A percentile compares a stretch with the other conserved stretches of the same genome.
Conservation (phyloP, 2,329 filamentous ascomycete genomes). For the Trichophyton simii region DNA sequence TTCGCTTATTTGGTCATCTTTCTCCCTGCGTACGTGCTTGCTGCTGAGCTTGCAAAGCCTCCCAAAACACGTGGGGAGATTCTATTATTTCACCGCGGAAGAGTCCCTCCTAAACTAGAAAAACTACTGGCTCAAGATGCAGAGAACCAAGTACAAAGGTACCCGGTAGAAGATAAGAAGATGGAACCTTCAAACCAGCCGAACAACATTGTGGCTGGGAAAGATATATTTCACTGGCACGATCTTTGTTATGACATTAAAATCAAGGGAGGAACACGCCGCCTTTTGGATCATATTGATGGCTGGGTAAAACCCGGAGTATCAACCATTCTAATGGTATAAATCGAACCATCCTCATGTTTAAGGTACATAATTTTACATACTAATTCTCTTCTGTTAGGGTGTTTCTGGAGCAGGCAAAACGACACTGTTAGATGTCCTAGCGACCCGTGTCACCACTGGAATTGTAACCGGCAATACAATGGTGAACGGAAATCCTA, state of each 20-base stretch:
- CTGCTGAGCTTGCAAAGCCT: slow-evolving; percentile 49
- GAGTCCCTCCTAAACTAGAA: slow-evolving; percentile 22
- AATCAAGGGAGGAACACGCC: slow-evolving; percentile 62
- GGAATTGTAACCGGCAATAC: slow-evolving; percentile 80
- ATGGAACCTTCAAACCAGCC: background rate
- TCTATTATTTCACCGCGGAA: slow-evolving; percentile 56
- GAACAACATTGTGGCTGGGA: slow-evolving; percentile 28
- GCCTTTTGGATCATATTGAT: slow-evolving; percentile 73
- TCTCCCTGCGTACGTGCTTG: slow-evolving; percentile 47
- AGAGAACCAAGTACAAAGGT: slow-evolving; percentile 17
- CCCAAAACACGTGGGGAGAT: slow-evolving; percentile 67
- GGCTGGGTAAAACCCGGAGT: slow-evolving; percentile 92
- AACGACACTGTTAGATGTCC: slow-evolving; percentile 73
- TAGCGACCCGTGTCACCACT: slow-evolving; percentile 76
- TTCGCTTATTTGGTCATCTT: slow-evolving; percentile 52
- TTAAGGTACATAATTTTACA: too few species aligned
- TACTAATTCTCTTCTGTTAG: slow-evolving; percentile 15
- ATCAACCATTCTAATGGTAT: slow-evolving; percentile 70
- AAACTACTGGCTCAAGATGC: slow-evolving; percentile 14
- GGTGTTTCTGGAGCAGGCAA: slow-evolving; percentile 82
- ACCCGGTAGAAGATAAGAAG: slow-evolving; percentile 26
- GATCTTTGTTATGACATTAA: slow-evolving; percentile 70
- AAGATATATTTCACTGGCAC: slow-evolving; percentile 73
- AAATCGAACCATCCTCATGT: too few species aligned
- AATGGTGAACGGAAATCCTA: slow-evolving; percentile 59